Percentiles rank a stretch among this genome's conserved stretches.
Conservation (phyloP, 495 filamentous ascomycete species). For the Xylaria nigripes region DNA sequence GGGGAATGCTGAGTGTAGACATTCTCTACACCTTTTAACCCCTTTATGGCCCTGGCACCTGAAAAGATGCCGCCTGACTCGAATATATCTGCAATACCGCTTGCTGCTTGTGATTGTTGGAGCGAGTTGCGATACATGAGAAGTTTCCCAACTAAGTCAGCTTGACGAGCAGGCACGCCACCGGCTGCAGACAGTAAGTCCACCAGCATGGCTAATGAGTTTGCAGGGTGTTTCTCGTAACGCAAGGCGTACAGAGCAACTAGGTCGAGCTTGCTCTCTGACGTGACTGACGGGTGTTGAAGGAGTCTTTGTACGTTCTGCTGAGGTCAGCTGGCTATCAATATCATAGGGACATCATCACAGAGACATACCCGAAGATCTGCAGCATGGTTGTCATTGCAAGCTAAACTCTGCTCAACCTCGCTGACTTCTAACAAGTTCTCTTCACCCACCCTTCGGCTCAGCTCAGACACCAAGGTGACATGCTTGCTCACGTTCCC, state of each 20-base stretch:
- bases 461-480: slow-evolving; percentile 87
- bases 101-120: slow-evolving; percentile 58
- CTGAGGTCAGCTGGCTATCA: background rate
- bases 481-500: slow-evolving; percentile 99
- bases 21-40: slow-evolving; percentile 93
- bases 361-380: slow-evolving; percentile 65
- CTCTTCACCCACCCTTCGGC: slow-evolving; percentile 73
- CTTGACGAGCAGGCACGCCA: slow-evolving; percentile 60
- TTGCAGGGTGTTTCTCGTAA: slow-evolving; percentile 77
- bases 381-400: slow-evolving; percentile 83
- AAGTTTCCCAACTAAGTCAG: slow-evolving; percentile 67
- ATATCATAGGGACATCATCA: background rate
- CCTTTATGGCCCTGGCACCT: slow-evolving; percentile 83
- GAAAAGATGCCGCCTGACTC: slow-evolving; percentile 88
- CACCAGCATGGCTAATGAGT: slow-evolving; percentile 68
- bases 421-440: slow-evolving; percentile 88
- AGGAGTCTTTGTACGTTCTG: slow-evolving; percentile 82
- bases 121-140: slow-evolving; percentile 77
- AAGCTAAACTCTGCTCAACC: slow-evolving; percentile 91
- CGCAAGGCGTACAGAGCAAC: slow-evolving; percentile 89
- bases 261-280: slow-evolving; percentile 74
- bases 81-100: slow-evolving; percentile 82
- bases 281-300: slow-evolving; percentile 60
- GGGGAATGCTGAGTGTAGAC: slow-evolving; percentile 98
- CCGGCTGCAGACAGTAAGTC: slow-evolving; percentile 76